Evolutionary conservation across 2,329 filamentous ascomycete species (phyloP).

Genomic region (Diaporthe australafricana): DNA sequence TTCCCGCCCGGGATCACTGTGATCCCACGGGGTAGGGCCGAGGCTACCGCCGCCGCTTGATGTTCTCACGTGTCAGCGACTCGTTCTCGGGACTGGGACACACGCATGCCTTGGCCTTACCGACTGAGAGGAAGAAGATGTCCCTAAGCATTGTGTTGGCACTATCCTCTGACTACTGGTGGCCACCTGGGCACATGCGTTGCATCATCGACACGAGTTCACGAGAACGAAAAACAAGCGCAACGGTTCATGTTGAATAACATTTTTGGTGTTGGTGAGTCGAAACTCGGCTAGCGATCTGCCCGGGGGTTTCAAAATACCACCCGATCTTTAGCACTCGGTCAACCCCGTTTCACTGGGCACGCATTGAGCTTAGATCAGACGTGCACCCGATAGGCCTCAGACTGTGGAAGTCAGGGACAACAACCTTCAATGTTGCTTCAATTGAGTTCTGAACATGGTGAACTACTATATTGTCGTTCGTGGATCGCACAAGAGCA

Average conservation of each 20-base stretch:
- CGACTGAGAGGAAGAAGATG: constrained; percentile 12
- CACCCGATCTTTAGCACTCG: constrained; percentile 16
- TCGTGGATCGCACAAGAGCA: too few species aligned
- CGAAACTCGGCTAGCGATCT: constrained; percentile 15
- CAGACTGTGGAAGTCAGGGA: background rate
- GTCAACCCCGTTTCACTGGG: constrained; percentile 10
- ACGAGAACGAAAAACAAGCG: background rate
- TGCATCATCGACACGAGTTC: background rate
- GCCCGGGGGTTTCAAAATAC: constrained; percentile 14
- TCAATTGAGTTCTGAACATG: background rate
- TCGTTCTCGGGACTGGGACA: too few species aligned
- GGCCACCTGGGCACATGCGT: background rate
- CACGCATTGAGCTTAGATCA: background rate
- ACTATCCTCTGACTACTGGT: background rate
- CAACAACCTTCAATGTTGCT: background rate
- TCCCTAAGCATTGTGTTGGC: constrained; percentile 11
- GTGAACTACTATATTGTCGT: background rate
- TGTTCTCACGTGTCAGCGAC: background rate
- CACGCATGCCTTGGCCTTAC: constrained; percentile 14
- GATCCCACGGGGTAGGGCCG: constrained; percentile 26
- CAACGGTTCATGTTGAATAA: background rate
- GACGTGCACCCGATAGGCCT: background rate
- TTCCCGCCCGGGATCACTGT: constrained; percentile 16
- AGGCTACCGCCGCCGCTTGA: background rate
- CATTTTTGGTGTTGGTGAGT: background rate